Percentiles rank a stretch among this genome's conserved stretches.
These are phyloP conservation scores for Saccharomycopsis malanga DNA, from an alignment of 805 yeast genomes.

Conservation along the genomic window DNA sequence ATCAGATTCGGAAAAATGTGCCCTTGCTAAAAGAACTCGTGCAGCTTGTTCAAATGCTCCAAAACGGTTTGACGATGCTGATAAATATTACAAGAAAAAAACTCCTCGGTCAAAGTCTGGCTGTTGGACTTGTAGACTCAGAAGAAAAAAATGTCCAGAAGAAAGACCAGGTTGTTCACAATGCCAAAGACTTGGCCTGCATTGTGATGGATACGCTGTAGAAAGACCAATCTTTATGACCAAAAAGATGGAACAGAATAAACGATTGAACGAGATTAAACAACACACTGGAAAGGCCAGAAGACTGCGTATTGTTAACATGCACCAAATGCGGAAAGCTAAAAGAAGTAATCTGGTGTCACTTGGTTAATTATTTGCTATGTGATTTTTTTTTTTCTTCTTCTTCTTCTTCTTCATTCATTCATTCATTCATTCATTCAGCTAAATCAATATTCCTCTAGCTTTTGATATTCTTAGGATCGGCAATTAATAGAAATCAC, in stretches of 20 bases:
- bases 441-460: too few species aligned
- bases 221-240: constrained; percentile 50
- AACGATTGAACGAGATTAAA: constrained; percentile 46
- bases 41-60: too few species aligned
- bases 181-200: constrained; percentile 48
- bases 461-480: too few species aligned
- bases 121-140: constrained; percentile 72
- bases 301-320: constrained; percentile 32
- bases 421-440: too few species aligned
- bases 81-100: constrained; percentile 19
- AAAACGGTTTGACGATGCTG: too few species aligned
- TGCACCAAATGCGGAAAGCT: constrained; percentile 8
- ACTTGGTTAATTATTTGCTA: not conserved
- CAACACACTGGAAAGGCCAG: constrained; percentile 37
- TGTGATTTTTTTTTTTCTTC: not conserved
- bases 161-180: constrained; percentile 53
- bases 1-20: too few species aligned
- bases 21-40: too few species aligned
- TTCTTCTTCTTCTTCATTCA: too few species aligned
- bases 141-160: constrained; percentile 69
- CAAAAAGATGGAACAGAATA: constrained; percentile 34
- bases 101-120: constrained; percentile 46
- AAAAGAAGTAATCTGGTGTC: not conserved
- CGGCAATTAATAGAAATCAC: too few species aligned
- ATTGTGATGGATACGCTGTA: constrained; percentile 49